Evolutionary conservation across 1,139 yeast genomes (phyloP), one percentile per base, ranked within the genome.

Genomic region (Maudiozyma humilis): DNA sequence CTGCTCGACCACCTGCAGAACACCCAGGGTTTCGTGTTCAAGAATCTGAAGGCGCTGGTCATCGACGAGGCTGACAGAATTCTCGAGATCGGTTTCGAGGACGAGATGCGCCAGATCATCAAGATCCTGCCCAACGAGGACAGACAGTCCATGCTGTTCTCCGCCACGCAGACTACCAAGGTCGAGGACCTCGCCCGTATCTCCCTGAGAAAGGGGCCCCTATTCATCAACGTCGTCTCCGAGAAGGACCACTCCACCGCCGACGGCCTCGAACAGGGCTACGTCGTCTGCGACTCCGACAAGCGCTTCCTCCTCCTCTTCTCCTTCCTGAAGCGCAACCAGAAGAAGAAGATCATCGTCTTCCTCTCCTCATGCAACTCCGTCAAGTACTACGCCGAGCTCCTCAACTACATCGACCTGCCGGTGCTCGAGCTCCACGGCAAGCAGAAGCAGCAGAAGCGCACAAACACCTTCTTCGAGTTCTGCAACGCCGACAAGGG

Each of bases 21-120:
- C 65, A 89, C 98, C 4, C 78, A 76, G 54, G 98, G 97, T 2
- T 91, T 91, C 63, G 85, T 89, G 4, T 91, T 86, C 73, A 86
- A 88, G 71, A 91, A 91, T 68, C 74, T 93, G 66, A 89, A 89
- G 68, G 95, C 97, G 2, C 73, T 91, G 52, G 78, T 91, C 44
- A 89, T 91, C 56, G 99, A 91, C 65, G 99, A 91, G 67, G 96
- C 96, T 36, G 99, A 91, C 66, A 78, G 98, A 66, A 91, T 91
- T 55, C 72, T 91, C 62, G 97, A 91, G 67, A 88, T 88, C 61
- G 98, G 98, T 51, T 91, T 91, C 67, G 97, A 91, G 70, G 97
- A 91, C 55, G 97, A 91, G 71, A 91, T 91, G 97, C 84, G 77
- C 65, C 97, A 93, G 68, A 91, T 91, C 60, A 87, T 91, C 61